Evolutionary conservation across 345 rosid genomes (phyloP).

Genomic region (Camelina laxa): DNA sequence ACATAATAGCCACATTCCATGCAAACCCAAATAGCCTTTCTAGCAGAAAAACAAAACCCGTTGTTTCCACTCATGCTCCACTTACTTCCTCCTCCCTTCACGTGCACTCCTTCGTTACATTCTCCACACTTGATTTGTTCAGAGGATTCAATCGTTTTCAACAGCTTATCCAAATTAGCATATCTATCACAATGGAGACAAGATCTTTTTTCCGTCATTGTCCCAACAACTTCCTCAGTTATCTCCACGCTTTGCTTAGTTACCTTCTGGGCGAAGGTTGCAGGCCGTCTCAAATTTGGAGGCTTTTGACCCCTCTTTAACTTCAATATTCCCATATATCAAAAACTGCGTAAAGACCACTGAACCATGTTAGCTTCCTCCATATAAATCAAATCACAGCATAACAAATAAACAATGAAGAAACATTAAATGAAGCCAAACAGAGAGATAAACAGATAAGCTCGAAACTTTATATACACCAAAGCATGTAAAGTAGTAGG

Average conservation of each 20-base stretch:
- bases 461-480: constrained; percentile 8
- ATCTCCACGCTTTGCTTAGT: constrained; percentile 32
- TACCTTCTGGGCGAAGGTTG: constrained; percentile 42
- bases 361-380: constrained; percentile 4
- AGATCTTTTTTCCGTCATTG: constrained; percentile 49
- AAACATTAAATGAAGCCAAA: neutral
- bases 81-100: constrained; percentile 57
- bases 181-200: constrained; percentile 71
- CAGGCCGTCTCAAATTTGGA: neutral
- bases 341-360: constrained; percentile 21
- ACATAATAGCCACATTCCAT: constrained; percentile 85
- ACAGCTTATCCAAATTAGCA: constrained; percentile 56
- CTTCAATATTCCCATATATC: constrained; percentile 68
- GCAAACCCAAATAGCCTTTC: constrained; percentile 85
- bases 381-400: constrained; percentile 4
- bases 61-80: constrained; percentile 66
- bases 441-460: constrained; percentile 3
- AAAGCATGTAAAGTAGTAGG: neutral
- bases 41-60: constrained; percentile 49
- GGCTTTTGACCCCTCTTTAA: constrained; percentile 49
- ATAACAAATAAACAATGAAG: neutral
- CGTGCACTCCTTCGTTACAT: constrained; percentile 63
- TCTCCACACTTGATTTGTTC: constrained; percentile 66
- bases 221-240: constrained; percentile 42
- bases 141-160: constrained; percentile 55